Conservation (phyloP, 169 alveolate genomes). For the Plasmodium adleri region DNA sequence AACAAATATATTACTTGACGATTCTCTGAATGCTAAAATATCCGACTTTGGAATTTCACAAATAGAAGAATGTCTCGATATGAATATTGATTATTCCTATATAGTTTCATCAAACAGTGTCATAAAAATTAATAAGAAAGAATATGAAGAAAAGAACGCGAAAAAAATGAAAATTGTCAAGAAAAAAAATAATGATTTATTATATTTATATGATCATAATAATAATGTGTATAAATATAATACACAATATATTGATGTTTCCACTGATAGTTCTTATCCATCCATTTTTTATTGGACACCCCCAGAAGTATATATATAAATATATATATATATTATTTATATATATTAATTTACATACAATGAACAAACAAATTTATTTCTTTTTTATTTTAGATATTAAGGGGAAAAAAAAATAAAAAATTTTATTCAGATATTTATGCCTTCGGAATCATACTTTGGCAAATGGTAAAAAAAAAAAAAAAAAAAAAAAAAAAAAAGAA, state of each 20-base stretch:
- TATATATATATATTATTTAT: background rate
- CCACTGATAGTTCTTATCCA: constrained; percentile 10
- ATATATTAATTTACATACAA: too few species aligned
- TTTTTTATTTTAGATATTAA: constrained; percentile 10
- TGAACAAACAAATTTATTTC: background rate
- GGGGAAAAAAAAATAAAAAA: constrained; percentile 21
- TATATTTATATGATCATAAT: constrained; percentile 20
- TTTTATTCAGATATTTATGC: constrained; percentile 51
- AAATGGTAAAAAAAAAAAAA: constrained; percentile 33
- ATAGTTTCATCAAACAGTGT: constrained; percentile 16
- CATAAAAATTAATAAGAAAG: constrained; percentile 18
- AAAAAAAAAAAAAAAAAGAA: background rate
- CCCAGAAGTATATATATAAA: constrained; percentile 38
- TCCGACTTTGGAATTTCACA: constrained; percentile 70
- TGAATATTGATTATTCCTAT: constrained; percentile 53
- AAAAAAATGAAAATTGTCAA: constrained; percentile 27
- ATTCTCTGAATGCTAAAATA: constrained; percentile 65
- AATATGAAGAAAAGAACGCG: background rate
- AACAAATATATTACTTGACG: constrained; percentile 73
- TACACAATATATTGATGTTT: constrained; percentile 4
- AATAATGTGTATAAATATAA: constrained; percentile 25
- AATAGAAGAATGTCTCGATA: constrained; percentile 74
- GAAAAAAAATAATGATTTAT: constrained; percentile 5
- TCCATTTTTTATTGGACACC: constrained; percentile 65
- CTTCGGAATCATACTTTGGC: constrained; percentile 69